Conservation (phyloP, 805 yeast genomes). For the Ogataea degrootiae region DNA sequence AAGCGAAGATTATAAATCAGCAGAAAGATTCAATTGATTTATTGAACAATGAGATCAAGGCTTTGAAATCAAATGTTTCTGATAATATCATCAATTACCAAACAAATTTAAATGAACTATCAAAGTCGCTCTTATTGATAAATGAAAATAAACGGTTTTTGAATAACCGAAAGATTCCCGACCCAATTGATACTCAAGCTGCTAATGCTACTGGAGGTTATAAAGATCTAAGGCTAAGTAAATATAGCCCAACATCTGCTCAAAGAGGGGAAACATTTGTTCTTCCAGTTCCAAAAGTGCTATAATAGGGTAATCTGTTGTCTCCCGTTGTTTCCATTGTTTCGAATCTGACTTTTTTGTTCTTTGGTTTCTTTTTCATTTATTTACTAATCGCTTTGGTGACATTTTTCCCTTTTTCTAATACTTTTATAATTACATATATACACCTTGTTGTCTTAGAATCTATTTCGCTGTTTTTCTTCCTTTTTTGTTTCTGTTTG, state of each 20-base stretch:
- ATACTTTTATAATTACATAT: no score
- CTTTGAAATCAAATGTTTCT: slow-evolving; percentile 14
- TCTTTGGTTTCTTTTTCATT: no score
- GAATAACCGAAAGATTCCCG: background rate
- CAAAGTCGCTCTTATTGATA: slow-evolving; percentile 18
- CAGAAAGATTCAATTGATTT: background rate
- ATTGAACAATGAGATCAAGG: slow-evolving; percentile 7
- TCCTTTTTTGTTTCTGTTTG: no score
- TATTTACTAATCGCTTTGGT: no score
- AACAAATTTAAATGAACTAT: slow-evolving; percentile 12
- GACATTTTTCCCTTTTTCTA: no score
- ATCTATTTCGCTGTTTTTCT: no score
- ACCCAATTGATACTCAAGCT: no score
- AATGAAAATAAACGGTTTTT: slow-evolving; percentile 18
- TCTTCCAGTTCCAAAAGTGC: slow-evolving; percentile 3
- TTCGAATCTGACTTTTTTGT: background rate
- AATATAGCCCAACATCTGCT: background rate
- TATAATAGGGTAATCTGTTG: no score
- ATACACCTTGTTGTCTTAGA: no score
- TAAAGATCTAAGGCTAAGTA: slow-evolving; percentile 5
- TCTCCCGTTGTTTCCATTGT: background rate
- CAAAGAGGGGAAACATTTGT: slow-evolving; percentile 16
- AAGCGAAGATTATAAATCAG: background rate
- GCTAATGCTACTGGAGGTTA: background rate
- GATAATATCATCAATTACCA: slow-evolving; percentile 12